Percentiles rank a stretch among this genome's conserved stretches.
These are phyloP conservation scores for Marasmius tenuissimus DNA, from an alignment of 1,284 basidiomycete species.

Conservation along the genomic window DNA sequence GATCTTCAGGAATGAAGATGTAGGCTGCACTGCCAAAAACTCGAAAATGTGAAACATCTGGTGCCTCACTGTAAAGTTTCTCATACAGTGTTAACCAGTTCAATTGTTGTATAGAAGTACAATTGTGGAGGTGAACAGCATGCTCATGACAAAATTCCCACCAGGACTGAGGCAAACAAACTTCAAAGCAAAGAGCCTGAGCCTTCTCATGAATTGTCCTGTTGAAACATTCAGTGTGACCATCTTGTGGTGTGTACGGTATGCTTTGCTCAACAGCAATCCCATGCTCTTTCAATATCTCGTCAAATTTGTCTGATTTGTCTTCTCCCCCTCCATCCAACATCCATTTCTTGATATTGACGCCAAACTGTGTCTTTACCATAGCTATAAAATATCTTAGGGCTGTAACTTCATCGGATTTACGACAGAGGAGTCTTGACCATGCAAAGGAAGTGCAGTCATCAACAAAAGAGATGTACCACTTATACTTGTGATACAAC, in stretches of 20 bases:
- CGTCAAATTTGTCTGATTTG: too few species aligned
- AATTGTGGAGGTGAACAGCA: too few species aligned
- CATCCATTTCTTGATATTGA: too few species aligned
- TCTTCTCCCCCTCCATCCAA: too few species aligned
- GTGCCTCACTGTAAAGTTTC: not conserved
- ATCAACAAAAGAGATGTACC: not conserved
- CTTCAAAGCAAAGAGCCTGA: too few species aligned
- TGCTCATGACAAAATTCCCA: too few species aligned
- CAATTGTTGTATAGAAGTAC: too few species aligned
- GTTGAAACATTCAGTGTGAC: not conserved
- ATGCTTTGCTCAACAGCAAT: not conserved
- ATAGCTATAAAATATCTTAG: not conserved
- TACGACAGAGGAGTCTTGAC: not conserved
- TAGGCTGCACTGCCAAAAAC: not conserved
- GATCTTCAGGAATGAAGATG: not conserved
- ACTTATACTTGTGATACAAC: not conserved
- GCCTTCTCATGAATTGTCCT: too few species aligned
- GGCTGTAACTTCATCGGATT: not conserved
- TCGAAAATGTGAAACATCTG: not conserved
- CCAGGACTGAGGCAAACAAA: too few species aligned
- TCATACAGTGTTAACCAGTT: not conserved
- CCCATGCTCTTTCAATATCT: too few species aligned
- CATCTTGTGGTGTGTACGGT: not conserved
- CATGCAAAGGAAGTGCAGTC: not conserved
- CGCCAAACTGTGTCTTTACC: not conserved